Evolutionary conservation across 192 early-diverging fungal genomes (phyloP), one percentile per base, ranked within the genome.

Genomic region (Backusella circina): DNA sequence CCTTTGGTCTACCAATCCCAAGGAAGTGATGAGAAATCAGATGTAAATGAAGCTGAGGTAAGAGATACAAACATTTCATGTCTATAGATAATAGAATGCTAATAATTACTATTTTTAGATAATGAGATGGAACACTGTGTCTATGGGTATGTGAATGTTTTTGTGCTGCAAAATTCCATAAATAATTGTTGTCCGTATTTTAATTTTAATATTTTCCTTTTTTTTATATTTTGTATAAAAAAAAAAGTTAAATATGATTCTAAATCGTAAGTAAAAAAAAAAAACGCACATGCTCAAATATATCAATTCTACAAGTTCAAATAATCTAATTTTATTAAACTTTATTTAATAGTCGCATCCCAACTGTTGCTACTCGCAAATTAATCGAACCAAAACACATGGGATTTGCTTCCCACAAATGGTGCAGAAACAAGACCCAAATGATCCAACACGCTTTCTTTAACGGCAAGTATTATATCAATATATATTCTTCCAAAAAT

Each of bases 401-500:
- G 74, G 68, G 66, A n/a, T 67, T 69, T 51, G 64, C 74, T 54
- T 66, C 44, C 12, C 66, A 67, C 21, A 67, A 66, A 36, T 75
- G 74, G 74, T 75, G 41, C 16, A 65, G 67, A 50, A 75, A 69
- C 74, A 75, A 75, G 66, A 75, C 65, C 6, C 44, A 50, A 33
- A 26, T 75, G 41, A 69, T 75, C 33, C 74, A 75, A 16, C 67
- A 69, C 16, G 74, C 74, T 33, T 75, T 75, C 44, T 75, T 75
- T 47, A 75, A 75, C 38, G 74, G 74, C 67, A 68, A 8, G 23
- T 31, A 33, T 38, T 35, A 8, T 36, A n/a, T 38, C n/a, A 68
- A 68, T 21, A 68, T 10, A 37, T 26, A 28, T 2, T 39, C 26
- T n/a, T 33, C 16, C 13, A 33, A 33, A 66, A 66, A 66, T 32